A percentile compares a stretch with the other conserved stretches of the same genome.
Conservation (phyloP, 2,329 filamentous ascomycete genomes). For the Trichoderma semiorbis region DNA sequence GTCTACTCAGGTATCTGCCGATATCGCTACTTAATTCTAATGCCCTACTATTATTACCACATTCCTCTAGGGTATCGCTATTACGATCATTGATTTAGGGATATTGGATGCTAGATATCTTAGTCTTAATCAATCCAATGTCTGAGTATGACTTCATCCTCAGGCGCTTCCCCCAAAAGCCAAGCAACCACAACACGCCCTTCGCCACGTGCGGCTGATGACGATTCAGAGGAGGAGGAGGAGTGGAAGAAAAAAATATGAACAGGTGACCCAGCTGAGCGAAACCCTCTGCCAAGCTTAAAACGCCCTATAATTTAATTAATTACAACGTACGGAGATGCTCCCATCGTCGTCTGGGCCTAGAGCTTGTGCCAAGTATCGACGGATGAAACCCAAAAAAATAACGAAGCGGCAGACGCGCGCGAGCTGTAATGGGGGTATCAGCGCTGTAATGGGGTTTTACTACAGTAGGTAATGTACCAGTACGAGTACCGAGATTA, state of each 20-base stretch:
- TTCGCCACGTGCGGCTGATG: not conserved
- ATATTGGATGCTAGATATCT: not conserved
- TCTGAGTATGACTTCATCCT: not conserved
- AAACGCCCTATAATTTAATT: not conserved
- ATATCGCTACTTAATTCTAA: not conserved
- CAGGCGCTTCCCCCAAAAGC: not conserved
- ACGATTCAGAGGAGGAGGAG: not conserved
- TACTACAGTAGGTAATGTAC: not conserved
- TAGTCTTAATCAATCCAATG: not conserved
- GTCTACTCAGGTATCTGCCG: not conserved
- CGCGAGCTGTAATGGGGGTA: not conserved
- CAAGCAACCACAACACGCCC: too few species aligned
- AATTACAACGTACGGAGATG: not conserved
- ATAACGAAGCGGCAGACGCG: not conserved
- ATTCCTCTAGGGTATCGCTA: not conserved
- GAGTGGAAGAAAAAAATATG: not conserved
- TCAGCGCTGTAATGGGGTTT: not conserved
- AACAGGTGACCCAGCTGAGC: not conserved
- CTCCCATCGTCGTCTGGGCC: not conserved
- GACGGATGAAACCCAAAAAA: not conserved
- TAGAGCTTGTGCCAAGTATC: not conserved
- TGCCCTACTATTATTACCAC: not conserved
- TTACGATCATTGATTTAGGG: not conserved
- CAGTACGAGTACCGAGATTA: not conserved
- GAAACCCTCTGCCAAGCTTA: not conserved